Percentiles rank a stretch among this genome's conserved stretches.
Evolutionary conservation across 108 stramenopile genomes (phyloP).

Genomic region (Skeletonema tropicum): DNA sequence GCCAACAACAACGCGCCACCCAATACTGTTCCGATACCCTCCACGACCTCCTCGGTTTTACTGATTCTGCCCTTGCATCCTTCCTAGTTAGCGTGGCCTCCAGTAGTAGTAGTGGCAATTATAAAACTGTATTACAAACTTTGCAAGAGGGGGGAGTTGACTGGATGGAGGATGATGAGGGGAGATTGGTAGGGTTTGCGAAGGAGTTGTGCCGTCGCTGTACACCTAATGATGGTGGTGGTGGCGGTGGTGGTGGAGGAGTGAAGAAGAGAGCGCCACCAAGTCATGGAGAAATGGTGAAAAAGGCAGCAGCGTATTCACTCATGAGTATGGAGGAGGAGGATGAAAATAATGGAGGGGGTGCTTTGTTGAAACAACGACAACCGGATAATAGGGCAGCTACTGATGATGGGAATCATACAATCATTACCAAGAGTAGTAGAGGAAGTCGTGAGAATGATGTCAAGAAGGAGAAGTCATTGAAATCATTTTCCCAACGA

Average conservation of each 20-base stretch:
- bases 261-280: background rate
- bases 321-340: constrained; percentile 52
- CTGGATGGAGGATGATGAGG: constrained; percentile 15
- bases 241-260: background rate
- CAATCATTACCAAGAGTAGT: constrained; percentile 28
- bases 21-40: constrained; percentile 82
- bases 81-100: constrained; percentile 73
- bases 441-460: constrained; percentile 17
- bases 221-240: background rate
- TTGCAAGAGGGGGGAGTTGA: constrained; percentile 65
- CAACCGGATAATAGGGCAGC: background rate
- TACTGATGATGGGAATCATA: constrained; percentile 18
- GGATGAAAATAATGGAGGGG: constrained; percentile 1
- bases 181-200: constrained; percentile 45
- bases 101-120: constrained; percentile 4
- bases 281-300: constrained; percentile 48
- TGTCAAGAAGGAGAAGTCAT: constrained; percentile 7
- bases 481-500: constrained; percentile 12
- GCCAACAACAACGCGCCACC: constrained; percentile 13
- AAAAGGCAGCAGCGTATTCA: constrained; percentile 36
- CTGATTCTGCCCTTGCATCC: constrained; percentile 69
- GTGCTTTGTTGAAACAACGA: background rate
- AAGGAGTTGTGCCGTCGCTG: constrained; percentile 44
- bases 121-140: constrained; percentile 41
- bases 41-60: constrained; percentile 80